phyloP scores from a whole-genome alignment of 1,139 yeast species.

The Saccharomyces pastorianus region DNA sequence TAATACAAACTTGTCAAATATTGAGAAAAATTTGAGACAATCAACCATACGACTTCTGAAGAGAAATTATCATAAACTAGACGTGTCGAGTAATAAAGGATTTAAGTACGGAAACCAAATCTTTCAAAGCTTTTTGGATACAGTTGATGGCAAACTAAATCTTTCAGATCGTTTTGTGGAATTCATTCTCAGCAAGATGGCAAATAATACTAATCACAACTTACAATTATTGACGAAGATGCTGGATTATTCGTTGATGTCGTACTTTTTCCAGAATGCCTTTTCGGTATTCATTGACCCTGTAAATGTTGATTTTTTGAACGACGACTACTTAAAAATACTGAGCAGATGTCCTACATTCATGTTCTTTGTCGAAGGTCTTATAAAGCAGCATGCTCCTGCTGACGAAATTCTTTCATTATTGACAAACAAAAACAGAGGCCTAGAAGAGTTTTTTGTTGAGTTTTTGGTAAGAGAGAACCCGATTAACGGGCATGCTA shows the following conservation, averaged over 20 bases:
- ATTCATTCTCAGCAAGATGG: constrained; percentile 28
- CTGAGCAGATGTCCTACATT: constrained; percentile 43
- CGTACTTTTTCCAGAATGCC: constrained; percentile 65
- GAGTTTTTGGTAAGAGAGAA: constrained; percentile 31
- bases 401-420: constrained; percentile 23
- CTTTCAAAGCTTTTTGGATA: constrained; percentile 29
- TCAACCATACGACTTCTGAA: constrained; percentile 27
- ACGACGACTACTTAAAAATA: constrained; percentile 33
- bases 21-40: constrained; percentile 29
- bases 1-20: constrained; percentile 28
- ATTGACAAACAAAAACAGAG: constrained; percentile 20
- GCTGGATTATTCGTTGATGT: constrained; percentile 57
- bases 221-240: constrained; percentile 38
- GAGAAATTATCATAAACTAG: constrained; percentile 22
- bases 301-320: constrained; percentile 30
- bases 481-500: constrained; percentile 30
- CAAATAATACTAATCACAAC: constrained; percentile 28
- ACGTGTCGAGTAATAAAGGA: constrained; percentile 31
- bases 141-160: constrained; percentile 31
- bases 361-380: constrained; percentile 34
- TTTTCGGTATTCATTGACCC: constrained; percentile 41
- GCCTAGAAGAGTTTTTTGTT: constrained; percentile 27
- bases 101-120: constrained; percentile 28
- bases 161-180: constrained; percentile 27
- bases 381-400: constrained; percentile 25